These are phyloP conservation scores for Fragaria ananassa DNA, from an alignment of 306 rosid species.

Conservation along the genomic window DNA sequence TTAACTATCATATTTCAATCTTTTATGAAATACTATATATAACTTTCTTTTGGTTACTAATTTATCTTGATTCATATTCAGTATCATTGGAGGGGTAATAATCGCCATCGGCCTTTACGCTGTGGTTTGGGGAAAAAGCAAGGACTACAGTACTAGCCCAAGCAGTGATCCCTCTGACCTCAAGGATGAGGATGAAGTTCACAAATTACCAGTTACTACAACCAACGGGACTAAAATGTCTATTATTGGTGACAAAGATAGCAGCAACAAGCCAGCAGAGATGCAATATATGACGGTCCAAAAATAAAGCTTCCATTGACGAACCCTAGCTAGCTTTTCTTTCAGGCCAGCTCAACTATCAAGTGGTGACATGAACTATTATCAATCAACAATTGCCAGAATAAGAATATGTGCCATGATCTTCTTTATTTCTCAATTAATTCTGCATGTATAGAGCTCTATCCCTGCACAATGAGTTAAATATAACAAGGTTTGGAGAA, in stretches of 20 bases:
- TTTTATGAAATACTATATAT: too few relatives aligned
- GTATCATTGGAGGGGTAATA: constrained; percentile 57
- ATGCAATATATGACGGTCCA: constrained; percentile 11
- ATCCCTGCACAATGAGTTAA: not conserved
- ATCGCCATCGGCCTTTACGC: constrained; percentile 68
- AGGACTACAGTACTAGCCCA: constrained; percentile 41
- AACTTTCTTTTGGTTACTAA: not conserved
- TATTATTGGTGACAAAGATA: not conserved
- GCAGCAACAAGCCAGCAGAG: not conserved
- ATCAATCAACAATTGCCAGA: not conserved
- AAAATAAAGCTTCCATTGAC: not conserved
- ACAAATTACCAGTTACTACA: constrained; percentile 8
- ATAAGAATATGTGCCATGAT: not conserved
- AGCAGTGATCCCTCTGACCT: constrained; percentile 8
- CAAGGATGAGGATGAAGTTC: constrained; percentile 17
- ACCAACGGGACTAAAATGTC: not conserved
- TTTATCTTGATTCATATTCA: constrained; percentile 3
- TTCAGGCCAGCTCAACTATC: not conserved
- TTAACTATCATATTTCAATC: not conserved
- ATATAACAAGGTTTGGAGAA: too few relatives aligned
- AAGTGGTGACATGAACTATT: constrained; percentile 6
- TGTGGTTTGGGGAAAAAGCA: constrained; percentile 83
- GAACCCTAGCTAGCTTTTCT: not conserved
- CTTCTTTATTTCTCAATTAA: not conserved
- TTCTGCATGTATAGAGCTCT: not conserved